Percentiles rank a stretch among this genome's conserved stretches.
phyloP scores from a whole-genome alignment of 345 rosid genomes.

The Ceriops zippeliana region DNA sequence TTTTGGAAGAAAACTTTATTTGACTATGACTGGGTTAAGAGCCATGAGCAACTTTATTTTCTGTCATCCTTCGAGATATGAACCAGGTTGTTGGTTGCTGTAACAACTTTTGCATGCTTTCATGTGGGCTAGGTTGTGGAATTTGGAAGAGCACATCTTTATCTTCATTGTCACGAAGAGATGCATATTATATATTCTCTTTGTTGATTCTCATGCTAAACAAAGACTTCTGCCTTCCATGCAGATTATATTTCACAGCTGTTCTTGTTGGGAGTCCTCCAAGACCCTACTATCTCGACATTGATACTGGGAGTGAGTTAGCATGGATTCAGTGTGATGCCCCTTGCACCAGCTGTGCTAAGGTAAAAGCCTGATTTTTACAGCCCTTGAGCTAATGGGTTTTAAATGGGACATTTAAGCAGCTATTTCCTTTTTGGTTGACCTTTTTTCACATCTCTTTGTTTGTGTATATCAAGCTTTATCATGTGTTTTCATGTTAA shows the following conservation, averaged over 20 bases:
- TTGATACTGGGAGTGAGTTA: slow-evolving; percentile 94
- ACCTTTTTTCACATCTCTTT: not conserved
- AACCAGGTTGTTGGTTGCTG: too few relatives aligned
- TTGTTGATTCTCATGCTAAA: slow-evolving; percentile 8
- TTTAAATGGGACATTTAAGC: not conserved
- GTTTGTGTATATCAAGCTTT: not conserved
- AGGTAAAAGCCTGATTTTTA: slow-evolving; percentile 40
- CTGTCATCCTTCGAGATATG: too few relatives aligned
- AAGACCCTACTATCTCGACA: slow-evolving; percentile 66
- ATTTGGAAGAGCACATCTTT: not conserved
- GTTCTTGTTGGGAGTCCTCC: slow-evolving; percentile 66
- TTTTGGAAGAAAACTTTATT: too few relatives aligned
- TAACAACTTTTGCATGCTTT: not conserved
- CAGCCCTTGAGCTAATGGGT: not conserved
- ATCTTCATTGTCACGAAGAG: not conserved
- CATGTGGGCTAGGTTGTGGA: not conserved
- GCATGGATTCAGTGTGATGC: slow-evolving; percentile 98
- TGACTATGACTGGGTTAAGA: too few relatives aligned
- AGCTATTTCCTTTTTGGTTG: not conserved
- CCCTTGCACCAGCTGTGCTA: slow-evolving; percentile 87
- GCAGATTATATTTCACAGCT: slow-evolving; percentile 72
- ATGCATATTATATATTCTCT: not conserved
- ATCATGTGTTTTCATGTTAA: not conserved
- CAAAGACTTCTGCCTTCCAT: not conserved
- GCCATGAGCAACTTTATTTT: too few relatives aligned